Percentiles rank a stretch among this genome's conserved stretches.
Evolutionary conservation across 1,139 yeast species (phyloP).

Genomic region (Yamadazyma buinensis): DNA sequence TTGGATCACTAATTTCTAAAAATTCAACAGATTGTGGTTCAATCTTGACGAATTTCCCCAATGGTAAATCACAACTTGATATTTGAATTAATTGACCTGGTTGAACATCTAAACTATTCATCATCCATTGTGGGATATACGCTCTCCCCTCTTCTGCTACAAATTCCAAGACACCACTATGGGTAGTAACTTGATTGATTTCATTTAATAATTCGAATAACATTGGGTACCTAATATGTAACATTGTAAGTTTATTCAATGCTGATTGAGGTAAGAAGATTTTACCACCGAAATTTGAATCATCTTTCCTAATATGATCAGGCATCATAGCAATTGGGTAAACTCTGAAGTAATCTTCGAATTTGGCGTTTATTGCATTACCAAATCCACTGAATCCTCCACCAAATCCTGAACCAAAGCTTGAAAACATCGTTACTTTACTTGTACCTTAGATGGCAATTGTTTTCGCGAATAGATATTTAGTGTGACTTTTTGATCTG

Average conservation of each 20-base stretch:
- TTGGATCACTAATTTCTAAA: constrained; percentile 90
- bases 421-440: constrained; percentile 34
- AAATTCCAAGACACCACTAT: constrained; percentile 94
- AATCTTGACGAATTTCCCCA: constrained; percentile 84
- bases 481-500: too few relatives aligned
- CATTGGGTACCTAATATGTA: constrained; percentile 93
- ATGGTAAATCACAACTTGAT: constrained; percentile 73
- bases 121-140: constrained; percentile 96
- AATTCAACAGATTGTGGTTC: constrained; percentile 96
- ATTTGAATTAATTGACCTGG: constrained; percentile 82
- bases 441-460: constrained; percentile 1
- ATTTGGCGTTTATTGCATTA: constrained; percentile 29
- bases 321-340: constrained; percentile 93
- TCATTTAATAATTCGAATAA: constrained; percentile 76
- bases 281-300: constrained; percentile 94
- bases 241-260: constrained; percentile 77
- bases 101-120: constrained; percentile 65
- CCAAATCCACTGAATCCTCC: constrained; percentile 29
- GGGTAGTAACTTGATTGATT: constrained; percentile 56
- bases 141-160: constrained; percentile 97
- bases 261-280: constrained; percentile 94
- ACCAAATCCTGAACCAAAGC: constrained; percentile 41
- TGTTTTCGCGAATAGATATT: too few relatives aligned
- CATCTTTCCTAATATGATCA: constrained; percentile 70
- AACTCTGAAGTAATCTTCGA: constrained; percentile 85